Conservation (phyloP, 345 rosid species). For the Psidium guajava region DNA sequence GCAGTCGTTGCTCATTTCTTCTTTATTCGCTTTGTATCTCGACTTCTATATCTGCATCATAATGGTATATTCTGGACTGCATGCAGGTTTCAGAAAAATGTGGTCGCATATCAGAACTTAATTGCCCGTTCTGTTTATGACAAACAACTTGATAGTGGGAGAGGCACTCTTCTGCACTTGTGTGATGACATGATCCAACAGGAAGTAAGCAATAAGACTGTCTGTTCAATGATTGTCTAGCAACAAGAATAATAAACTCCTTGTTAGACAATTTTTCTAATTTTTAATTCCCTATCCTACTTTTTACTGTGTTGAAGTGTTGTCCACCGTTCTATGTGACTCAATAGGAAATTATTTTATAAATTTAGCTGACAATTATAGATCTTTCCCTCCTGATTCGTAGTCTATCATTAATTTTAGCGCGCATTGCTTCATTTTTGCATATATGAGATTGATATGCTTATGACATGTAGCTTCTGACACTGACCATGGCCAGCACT, state of each 20-base stretch:
- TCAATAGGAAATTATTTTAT: background rate
- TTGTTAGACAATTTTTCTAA: background rate
- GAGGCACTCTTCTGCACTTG: slow-evolving; percentile 74
- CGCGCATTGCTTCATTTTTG: background rate
- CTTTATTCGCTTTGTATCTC: background rate
- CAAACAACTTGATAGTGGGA: slow-evolving; percentile 81
- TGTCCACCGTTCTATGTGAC: background rate
- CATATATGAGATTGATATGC: background rate
- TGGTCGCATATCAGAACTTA: slow-evolving; percentile 63
- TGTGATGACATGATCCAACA: slow-evolving; percentile 73
- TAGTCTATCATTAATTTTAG: background rate
- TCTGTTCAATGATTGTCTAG: background rate
- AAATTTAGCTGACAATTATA: background rate
- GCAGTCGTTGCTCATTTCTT: background rate
- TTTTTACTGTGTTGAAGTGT: background rate
- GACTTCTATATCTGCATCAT: background rate
- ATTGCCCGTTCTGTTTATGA: slow-evolving; percentile 64
- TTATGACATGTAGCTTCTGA: background rate
- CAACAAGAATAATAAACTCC: background rate
- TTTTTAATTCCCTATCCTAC: background rate
- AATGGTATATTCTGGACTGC: background rate
- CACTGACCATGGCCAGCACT: background rate
- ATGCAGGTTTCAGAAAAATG: slow-evolving; percentile 61
- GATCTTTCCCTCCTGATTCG: background rate
- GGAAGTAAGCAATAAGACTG: slow-evolving; percentile 19